Evolutionary conservation across 2,329 filamentous ascomycete genomes (phyloP), one percentile per base, ranked within the genome.

Genomic region (Hypocrella siamensis): DNA sequence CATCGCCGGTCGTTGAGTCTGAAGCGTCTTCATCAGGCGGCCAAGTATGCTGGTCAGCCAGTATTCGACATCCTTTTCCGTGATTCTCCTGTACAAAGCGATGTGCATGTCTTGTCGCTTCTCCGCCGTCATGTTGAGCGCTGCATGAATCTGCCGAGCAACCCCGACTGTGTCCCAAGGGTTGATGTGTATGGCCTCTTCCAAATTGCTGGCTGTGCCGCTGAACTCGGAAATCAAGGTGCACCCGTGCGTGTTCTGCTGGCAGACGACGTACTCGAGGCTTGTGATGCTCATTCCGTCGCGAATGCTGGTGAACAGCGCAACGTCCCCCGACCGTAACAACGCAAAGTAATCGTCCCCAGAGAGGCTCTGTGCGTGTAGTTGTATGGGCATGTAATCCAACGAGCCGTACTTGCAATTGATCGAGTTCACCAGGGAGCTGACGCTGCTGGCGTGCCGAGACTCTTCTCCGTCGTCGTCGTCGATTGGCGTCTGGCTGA

Each of bases 231-330:
- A 94, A n/a, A 96, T 70, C 41, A 96, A 93, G 29, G 94, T 62
- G 3, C 86, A 88, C 1, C 86, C 81, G 42, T 86, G 75, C 33
- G 75, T 75, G 40, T 88, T 79, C 46, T 83, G 79, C 55, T 96
- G 88, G 52, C 84, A 92, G 35, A 93, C 70, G 34, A 94, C 75
- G 51, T 93, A 96, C 56, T 94, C 88, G 42, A 94, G 62, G 49
- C 84, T 88, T n/a, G 86, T 93, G 0, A 86, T 93, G 61, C 93
- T 94, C 85, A 94, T 93, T 35, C 88, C 86, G 51, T 94, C 88
- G 35, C 88, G 74, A 17, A 94, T 85, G 44, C 83, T 93, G 8
- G 88, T 94, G 53, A 94, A 93, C 26, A 96, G 64, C 3, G 84
- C 88, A 40, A 93, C 80, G 49, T 94, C 85, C 18, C 81, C 85